A percentile compares a stretch with the other conserved stretches of the same genome.
Evolutionary conservation across 352 stramenopile genomes (phyloP).

Genomic region (Globisporangium splendens): DNA sequence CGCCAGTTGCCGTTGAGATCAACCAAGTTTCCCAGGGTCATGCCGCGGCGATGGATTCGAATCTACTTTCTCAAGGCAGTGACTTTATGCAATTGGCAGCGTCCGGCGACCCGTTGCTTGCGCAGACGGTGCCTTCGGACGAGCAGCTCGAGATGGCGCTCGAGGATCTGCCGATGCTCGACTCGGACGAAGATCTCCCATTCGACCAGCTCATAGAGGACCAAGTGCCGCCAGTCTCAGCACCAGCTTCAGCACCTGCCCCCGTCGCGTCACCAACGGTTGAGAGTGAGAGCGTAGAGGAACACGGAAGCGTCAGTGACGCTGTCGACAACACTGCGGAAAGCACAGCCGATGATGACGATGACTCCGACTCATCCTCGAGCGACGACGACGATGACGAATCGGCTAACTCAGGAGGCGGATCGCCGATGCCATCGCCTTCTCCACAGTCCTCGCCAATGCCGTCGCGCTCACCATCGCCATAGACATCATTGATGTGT

Average conservation of each 20-base stretch:
- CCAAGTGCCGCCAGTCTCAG: slow-evolving; percentile 5
- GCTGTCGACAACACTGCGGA: slow-evolving; percentile 17
- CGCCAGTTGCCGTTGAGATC: no score
- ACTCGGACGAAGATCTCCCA: slow-evolving; percentile 61
- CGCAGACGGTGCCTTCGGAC: slow-evolving; percentile 47
- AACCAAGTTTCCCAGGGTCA: no score
- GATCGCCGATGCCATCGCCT: slow-evolving; percentile 42
- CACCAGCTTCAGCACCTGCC: not conserved
- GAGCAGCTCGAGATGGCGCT: slow-evolving; percentile 71
- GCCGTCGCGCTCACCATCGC: slow-evolving; percentile 58
- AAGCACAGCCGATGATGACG: slow-evolving; percentile 24
- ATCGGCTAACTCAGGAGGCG: slow-evolving; percentile 45
- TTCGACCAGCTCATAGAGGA: slow-evolving; percentile 22
- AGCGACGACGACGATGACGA: slow-evolving; percentile 26
- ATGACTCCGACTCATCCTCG: slow-evolving; percentile 34
- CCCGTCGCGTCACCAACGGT: not conserved
- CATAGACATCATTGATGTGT: slow-evolving; percentile 13
- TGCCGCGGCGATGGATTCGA: no score
- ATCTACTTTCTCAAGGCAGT: not conserved
- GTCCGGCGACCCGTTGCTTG: slow-evolving; percentile 20
- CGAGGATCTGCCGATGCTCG: slow-evolving; percentile 70
- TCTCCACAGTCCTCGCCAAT: slow-evolving; percentile 55
- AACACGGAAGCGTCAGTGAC: slow-evolving; percentile 1
- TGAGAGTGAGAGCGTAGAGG: not conserved
- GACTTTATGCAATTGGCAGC: slow-evolving; percentile 5